phyloP scores from a whole-genome alignment of 2,329 filamentous ascomycete genomes.

The Rutstroemia sp. region DNA sequence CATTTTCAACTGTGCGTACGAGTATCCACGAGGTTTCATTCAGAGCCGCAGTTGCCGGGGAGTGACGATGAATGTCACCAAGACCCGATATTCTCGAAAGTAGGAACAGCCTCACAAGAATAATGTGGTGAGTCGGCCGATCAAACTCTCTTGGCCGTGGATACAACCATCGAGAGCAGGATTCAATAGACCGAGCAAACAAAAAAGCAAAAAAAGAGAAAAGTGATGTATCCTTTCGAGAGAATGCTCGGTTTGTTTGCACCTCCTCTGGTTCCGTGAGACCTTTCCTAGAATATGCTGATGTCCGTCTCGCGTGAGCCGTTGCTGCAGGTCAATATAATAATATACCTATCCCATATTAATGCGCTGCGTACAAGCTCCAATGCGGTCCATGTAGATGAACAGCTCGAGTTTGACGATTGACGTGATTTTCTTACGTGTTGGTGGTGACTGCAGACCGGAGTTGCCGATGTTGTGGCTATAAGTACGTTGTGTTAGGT shows the following conservation, averaged over 20 bases:
- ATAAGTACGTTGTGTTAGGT: neutral
- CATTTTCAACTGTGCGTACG: neutral
- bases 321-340: slow-evolving; percentile 7
- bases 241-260: neutral
- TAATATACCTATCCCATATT: slow-evolving; percentile 3
- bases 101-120: neutral
- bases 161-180: neutral
- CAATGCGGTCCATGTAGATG: neutral
- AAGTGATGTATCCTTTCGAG: neutral
- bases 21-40: slow-evolving; percentile 1
- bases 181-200: too few species aligned
- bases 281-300: neutral
- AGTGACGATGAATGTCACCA: neutral
- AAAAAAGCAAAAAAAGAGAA: neutral
- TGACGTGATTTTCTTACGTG: neutral
- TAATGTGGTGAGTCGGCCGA: too few species aligned
- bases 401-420: neutral
- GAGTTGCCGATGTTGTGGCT: slow-evolving; percentile 7
- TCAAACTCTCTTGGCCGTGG: too few species aligned
- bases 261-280: neutral
- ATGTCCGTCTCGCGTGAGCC: slow-evolving; percentile 8
- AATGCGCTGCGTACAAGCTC: neutral
- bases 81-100: neutral
- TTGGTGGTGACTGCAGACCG: slow-evolving; percentile 4
- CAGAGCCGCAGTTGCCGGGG: neutral